Conservation (phyloP, 2,329 filamentous ascomycete genomes). For the Neofusicoccum kwambonambiense region DNA sequence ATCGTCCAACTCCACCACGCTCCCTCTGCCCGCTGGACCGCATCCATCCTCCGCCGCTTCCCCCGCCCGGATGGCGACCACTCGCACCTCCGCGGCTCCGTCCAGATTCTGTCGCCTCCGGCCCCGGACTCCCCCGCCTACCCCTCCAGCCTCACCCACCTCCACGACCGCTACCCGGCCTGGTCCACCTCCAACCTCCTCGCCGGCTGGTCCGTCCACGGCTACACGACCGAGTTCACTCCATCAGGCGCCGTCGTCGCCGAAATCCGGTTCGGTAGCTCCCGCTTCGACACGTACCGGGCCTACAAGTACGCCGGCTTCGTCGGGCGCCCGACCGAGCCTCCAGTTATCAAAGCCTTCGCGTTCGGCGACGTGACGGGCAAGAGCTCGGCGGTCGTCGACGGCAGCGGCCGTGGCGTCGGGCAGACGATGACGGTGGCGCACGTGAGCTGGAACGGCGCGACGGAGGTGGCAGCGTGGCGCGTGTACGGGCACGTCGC, state of each 20-base stretch:
- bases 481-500: conserved; percentile 17
- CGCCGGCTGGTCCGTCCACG: conserved; percentile 35
- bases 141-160: neutral
- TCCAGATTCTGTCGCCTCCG: conserved; percentile 37
- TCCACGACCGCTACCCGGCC: conserved; percentile 8
- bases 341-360: conserved; percentile 31
- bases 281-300: conserved; percentile 38
- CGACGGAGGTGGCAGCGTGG: conserved; percentile 51
- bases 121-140: neutral
- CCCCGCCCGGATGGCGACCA: conserved; percentile 52
- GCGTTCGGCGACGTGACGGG: conserved; percentile 26
- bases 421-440: conserved; percentile 8
- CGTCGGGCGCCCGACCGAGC: conserved; percentile 30
- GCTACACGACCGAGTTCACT: conserved; percentile 35
- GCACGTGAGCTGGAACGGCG: conserved; percentile 58
- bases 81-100: conserved; percentile 53
- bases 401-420: conserved; percentile 16
- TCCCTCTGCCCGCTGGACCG: conserved; percentile 16
- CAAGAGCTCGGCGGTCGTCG: neutral
- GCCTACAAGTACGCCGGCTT: conserved; percentile 38
- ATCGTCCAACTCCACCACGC: neutral
- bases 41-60: conserved; percentile 32
- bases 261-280: conserved; percentile 33
- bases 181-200: conserved; percentile 35
- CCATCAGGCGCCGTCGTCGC: conserved; percentile 31